phyloP scores from a whole-genome alignment of 345 rosid genomes.

The Schrenkiella parvula region DNA sequence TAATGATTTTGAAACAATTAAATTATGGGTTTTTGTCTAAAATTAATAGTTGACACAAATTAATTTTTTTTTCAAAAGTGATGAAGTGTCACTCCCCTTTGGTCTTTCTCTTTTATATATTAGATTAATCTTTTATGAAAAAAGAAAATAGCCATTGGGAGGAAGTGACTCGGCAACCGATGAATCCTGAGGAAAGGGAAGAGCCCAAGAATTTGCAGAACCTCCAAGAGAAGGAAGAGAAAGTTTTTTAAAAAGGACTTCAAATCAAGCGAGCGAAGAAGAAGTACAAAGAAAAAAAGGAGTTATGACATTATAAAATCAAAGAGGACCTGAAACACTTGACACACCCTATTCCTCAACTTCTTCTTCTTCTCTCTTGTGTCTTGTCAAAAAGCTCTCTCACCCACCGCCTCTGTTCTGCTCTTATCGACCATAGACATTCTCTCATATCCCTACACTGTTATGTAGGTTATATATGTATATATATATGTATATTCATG shows the following conservation, averaged over 20 bases:
- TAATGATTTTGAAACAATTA: too few species aligned
- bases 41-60: too few species aligned
- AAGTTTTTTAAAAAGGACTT: not conserved
- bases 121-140: not conserved
- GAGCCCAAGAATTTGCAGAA: conserved; percentile 27
- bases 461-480: conserved; percentile 8
- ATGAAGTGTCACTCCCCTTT: too few species aligned
- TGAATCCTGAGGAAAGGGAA: conserved; percentile 21
- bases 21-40: too few species aligned
- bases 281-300: not conserved
- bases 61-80: too few species aligned
- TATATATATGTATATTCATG: not conserved
- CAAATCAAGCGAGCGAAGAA: not conserved
- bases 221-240: conserved; percentile 13
- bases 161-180: conserved; percentile 27
- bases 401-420: conserved; percentile 21
- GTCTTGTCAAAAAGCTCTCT: conserved; percentile 42
- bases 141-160: conserved; percentile 22
- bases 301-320: conserved; percentile 19
- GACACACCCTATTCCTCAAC: conserved; percentile 22
- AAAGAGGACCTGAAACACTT: conserved; percentile 25
- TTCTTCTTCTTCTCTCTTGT: conserved; percentile 14
- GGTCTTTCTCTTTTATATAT: too few species aligned
- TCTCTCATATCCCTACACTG: conserved; percentile 12
- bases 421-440: conserved; percentile 28